Percentiles rank a stretch among this genome's conserved stretches.
Evolutionary conservation across 176 grass and related monocot species (phyloP).

Genomic region (Lolium perenne): DNA sequence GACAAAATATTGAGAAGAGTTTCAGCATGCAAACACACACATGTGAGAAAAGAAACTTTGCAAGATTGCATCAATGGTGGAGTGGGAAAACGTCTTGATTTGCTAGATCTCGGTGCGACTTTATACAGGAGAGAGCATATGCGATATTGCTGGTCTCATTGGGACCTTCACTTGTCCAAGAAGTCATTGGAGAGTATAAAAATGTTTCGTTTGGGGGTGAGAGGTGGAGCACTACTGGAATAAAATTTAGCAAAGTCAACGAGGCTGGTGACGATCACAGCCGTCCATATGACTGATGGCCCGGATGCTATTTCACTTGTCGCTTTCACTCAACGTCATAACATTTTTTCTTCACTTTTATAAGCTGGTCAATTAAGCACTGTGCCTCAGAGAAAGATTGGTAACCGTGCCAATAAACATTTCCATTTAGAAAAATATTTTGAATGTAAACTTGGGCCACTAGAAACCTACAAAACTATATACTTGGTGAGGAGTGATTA

Average conservation of each 20-base stretch:
- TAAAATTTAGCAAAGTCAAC: conserved; percentile 50
- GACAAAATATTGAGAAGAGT: conserved; percentile 1
- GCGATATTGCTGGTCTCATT: conserved; percentile 13
- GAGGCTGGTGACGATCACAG: conserved; percentile 4
- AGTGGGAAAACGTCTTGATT: conserved; percentile 15
- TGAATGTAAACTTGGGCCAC: not conserved
- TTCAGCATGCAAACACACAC: conserved; percentile 28
- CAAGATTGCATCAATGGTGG: conserved; percentile 45
- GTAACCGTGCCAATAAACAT: not conserved
- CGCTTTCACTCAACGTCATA: not conserved
- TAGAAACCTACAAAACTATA: not conserved
- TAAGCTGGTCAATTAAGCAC: conserved; percentile 25
- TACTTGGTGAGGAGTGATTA: not conserved
- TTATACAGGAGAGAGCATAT: conserved; percentile 30
- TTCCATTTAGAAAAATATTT: not conserved
- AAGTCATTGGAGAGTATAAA: conserved; percentile 42
- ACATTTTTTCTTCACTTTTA: not conserved
- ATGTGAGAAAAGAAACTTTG: conserved; percentile 13
- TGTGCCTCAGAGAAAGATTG: not conserved
- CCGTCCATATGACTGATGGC: not conserved
- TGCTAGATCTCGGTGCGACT: conserved; percentile 37
- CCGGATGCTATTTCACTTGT: not conserved
- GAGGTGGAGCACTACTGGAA: conserved; percentile 58
- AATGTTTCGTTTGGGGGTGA: conserved; percentile 26
- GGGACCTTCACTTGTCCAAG: conserved; percentile 51